Percentiles rank a stretch among this genome's conserved stretches.
Evolutionary conservation across 2,329 filamentous ascomycete species (phyloP).

Genomic region (Phialocephala subalpina): DNA sequence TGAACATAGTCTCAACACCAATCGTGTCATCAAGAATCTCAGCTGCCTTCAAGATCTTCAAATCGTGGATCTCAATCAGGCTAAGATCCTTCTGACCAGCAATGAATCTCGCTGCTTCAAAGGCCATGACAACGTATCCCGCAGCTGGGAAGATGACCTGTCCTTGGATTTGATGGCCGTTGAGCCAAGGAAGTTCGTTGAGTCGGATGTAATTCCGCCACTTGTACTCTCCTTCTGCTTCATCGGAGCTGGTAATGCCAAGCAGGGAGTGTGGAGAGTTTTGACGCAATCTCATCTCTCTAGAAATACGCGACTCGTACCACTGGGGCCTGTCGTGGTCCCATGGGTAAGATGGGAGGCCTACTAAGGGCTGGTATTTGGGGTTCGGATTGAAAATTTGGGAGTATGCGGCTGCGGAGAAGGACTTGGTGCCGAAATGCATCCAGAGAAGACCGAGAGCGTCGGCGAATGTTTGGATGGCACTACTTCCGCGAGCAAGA

Average conservation of each 20-base stretch:
- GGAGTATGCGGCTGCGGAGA: constrained; percentile 9
- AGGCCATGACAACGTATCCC: constrained; percentile 1
- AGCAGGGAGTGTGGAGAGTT: constrained; percentile 25
- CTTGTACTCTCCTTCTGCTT: constrained; percentile 12
- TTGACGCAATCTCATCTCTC: constrained; percentile 6
- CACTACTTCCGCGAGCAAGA: constrained; percentile 21
- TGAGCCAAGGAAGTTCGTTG: constrained; percentile 21
- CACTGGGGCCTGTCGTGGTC: constrained; percentile 27
- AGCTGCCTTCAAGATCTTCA: constrained; percentile 29
- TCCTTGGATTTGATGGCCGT: constrained; percentile 1
- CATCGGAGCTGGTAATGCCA: constrained; percentile 16
- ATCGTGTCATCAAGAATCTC: constrained; percentile 17
- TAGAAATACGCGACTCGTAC: constrained; percentile 25
- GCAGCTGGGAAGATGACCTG: constrained; percentile 2
- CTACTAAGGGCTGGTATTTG: background rate
- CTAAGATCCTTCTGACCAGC: constrained; percentile 31
- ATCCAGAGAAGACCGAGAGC: constrained; percentile 36
- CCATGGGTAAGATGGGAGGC: constrained; percentile 33
- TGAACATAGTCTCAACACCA: constrained; percentile 16
- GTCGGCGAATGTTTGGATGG: constrained; percentile 29
- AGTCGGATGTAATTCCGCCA: constrained; percentile 28
- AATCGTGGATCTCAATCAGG: constrained; percentile 44
- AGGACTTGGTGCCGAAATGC: constrained; percentile 33
- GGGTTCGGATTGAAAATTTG: constrained; percentile 7
- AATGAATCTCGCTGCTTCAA: background rate